Percentiles rank a stretch among this genome's conserved stretches.
These are phyloP conservation scores for Erythrobasidium yunnanense DNA, from an alignment of 768 basidiomycete genomes.

Conservation along the genomic window DNA sequence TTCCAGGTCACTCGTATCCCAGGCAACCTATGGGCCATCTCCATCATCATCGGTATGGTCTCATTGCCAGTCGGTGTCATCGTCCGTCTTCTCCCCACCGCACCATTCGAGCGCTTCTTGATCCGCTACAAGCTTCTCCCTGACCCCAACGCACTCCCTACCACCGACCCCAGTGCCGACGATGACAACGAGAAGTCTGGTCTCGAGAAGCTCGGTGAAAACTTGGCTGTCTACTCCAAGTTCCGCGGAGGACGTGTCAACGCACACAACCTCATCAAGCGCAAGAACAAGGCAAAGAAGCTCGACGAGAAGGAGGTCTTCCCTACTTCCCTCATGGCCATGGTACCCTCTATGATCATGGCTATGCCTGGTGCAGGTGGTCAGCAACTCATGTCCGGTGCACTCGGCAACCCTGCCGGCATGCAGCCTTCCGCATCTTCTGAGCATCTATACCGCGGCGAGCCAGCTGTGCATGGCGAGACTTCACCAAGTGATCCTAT, in stretches of 20 bases:
- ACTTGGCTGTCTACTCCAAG: slow-evolving; percentile 67
- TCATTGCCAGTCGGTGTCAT: slow-evolving; percentile 78
- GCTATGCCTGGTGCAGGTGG: slow-evolving; percentile 62
- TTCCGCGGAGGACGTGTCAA: slow-evolving; percentile 80
- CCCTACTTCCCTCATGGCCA: slow-evolving; percentile 48
- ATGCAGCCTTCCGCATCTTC: slow-evolving; percentile 69
- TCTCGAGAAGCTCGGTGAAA: slow-evolving; percentile 70
- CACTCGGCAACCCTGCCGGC: slow-evolving; percentile 62
- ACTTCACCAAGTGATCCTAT: slow-evolving; percentile 43
- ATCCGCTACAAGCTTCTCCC: slow-evolving; percentile 53
- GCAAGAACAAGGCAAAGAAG: slow-evolving; percentile 58
- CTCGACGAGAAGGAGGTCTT: slow-evolving; percentile 38
- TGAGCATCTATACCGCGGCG: slow-evolving; percentile 72
- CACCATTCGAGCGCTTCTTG: slow-evolving; percentile 59
- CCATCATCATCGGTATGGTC: slow-evolving; percentile 70
- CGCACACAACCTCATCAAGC: slow-evolving; percentile 71
- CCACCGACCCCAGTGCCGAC: slow-evolving; percentile 11
- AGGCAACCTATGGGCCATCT: slow-evolving; percentile 86
- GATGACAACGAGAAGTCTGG: slow-evolving; percentile 53
- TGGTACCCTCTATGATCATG: slow-evolving; percentile 63
- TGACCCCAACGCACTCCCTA: slow-evolving; percentile 59
- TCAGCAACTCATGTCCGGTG: slow-evolving; percentile 48
- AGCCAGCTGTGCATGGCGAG: slow-evolving; percentile 75
- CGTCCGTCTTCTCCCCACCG: slow-evolving; percentile 69
- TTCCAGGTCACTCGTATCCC: slow-evolving; percentile 73